These are phyloP conservation scores for Lyophyllum semitale DNA, from an alignment of 768 basidiomycete species.

Conservation along the genomic window DNA sequence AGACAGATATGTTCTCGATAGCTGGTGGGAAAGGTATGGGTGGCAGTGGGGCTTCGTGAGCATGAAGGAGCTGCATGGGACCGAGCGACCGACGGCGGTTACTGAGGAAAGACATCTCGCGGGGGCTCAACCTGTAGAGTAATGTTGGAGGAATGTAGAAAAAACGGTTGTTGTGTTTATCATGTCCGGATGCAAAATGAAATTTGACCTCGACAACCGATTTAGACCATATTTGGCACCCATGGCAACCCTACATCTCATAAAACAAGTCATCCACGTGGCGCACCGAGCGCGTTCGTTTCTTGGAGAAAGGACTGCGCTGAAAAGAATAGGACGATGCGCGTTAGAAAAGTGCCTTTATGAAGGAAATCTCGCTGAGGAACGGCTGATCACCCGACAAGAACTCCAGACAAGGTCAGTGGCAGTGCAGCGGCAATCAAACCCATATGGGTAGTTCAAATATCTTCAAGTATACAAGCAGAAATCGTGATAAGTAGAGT, in stretches of 20 bases:
- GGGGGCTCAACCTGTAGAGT: constrained; percentile 1
- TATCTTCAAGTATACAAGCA: not conserved
- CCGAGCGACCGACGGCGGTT: constrained; percentile 16
- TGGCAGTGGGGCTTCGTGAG: constrained; percentile 2
- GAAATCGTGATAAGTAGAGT: not conserved
- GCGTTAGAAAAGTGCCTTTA: not conserved
- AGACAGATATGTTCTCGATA: constrained; percentile 15
- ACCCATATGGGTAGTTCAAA: not conserved
- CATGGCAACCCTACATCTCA: constrained; percentile 16
- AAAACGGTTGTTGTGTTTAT: not conserved
- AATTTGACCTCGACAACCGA: constrained; percentile 13
- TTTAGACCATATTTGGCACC: constrained; percentile 15
- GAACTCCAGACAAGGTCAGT: not conserved
- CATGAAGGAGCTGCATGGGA: not conserved
- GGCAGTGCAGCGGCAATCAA: constrained; percentile 16
- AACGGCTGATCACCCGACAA: not conserved
- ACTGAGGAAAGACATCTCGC: constrained; percentile 22
- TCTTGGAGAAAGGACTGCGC: no score
- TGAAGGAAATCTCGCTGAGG: not conserved
- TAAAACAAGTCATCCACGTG: not conserved
- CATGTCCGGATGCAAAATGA: constrained; percentile 12
- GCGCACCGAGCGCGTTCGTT: not conserved
- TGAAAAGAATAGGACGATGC: not conserved
- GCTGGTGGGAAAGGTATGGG: constrained; percentile 19
- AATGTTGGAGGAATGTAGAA: not conserved